Conservation (phyloP, 2,329 filamentous ascomycete species). For the Hawksworthiomyces lignivorus region DNA sequence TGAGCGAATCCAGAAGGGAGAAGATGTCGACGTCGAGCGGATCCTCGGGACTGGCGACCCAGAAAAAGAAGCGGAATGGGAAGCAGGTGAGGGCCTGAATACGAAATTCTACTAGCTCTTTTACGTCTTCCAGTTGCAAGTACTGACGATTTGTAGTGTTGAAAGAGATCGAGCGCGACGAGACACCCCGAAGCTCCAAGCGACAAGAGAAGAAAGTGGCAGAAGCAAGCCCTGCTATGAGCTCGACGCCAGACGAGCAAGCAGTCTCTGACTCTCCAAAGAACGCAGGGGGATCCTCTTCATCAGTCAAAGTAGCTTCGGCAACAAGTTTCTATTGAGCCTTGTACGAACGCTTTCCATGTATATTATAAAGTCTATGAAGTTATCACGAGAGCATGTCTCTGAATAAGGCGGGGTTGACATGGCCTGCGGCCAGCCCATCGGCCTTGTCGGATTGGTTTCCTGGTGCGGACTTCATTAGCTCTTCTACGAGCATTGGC, state of each 20-base stretch:
- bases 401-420: conserved; percentile 39
- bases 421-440: conserved; percentile 13
- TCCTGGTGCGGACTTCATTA: conserved; percentile 28
- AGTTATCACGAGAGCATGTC: conserved; percentile 47
- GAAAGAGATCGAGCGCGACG: conserved; percentile 58
- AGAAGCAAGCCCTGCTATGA: conserved; percentile 13
- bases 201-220: conserved; percentile 32
- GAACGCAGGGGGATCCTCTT: no score
- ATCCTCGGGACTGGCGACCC: conserved; percentile 70
- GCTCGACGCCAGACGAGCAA: no score
- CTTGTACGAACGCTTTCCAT: conserved; percentile 1
- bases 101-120: no score
- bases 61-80: conserved; percentile 76
- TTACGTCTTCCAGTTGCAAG: no score
- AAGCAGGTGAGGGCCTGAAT: conserved; percentile 52
- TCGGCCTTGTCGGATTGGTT: neutral
- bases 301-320: conserved; percentile 8
- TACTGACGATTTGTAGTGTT: conserved; percentile 39
- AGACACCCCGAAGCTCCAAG: conserved; percentile 41
- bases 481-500: conserved; percentile 46
- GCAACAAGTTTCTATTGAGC: conserved; percentile 16
- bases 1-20: conserved; percentile 60
- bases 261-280: neutral
- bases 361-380: conserved; percentile 12
- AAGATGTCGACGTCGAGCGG: conserved; percentile 78